Evolutionary conservation across 139 green algal species (phyloP), one percentile per base, ranked within the genome.

Genomic region (Monoraphidium neglectum): DNA sequence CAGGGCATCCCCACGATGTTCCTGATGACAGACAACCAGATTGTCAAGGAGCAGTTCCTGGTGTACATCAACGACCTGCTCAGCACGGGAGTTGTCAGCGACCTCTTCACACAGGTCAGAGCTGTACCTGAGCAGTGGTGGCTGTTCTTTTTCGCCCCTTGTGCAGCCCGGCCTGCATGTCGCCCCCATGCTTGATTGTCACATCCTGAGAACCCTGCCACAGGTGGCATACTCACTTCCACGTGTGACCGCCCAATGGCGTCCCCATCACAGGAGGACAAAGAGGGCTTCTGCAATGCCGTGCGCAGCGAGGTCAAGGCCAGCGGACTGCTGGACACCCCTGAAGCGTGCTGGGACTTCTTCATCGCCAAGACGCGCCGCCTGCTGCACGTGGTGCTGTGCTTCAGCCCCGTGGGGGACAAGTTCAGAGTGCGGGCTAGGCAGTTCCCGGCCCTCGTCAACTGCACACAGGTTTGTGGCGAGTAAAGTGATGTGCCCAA

Each of bases 41-140:
- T 97, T 51, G 89, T 96, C 0, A 92, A 97, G 60, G 93, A 98
- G 83, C 73, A 81, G 16, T 96, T 97, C 78, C 83, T 98, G 38
- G 91, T 97, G 15, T 95, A 92, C 89, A 90, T 98, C 61, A 97
- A 97, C 77, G 94, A 98, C 78, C 84, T 97, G 69, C 84, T 98
- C 65, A 89, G 90, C 21, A 94, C 88, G 26, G 93, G 94, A 37
- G 87, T 90, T 68, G 89, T 96, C 38, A 78, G 88, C 1, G 93
- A 95, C 77, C 83, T 98, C 1, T 96, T 92, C 82, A 74, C 80
- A 0, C 62, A 38, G 28, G 84, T 82, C 23, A 68, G 75, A 28
- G 33, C 21, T 81, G 21, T 70, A 21, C 35, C n/a, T n/a, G n/a
- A n/a, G n/a, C 24, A 26, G 26, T 24, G 24, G 54, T 62, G 54